Evolutionary conservation across 768 basidiomycete species (phyloP).

Genomic region (Calocera viscosa): DNA sequence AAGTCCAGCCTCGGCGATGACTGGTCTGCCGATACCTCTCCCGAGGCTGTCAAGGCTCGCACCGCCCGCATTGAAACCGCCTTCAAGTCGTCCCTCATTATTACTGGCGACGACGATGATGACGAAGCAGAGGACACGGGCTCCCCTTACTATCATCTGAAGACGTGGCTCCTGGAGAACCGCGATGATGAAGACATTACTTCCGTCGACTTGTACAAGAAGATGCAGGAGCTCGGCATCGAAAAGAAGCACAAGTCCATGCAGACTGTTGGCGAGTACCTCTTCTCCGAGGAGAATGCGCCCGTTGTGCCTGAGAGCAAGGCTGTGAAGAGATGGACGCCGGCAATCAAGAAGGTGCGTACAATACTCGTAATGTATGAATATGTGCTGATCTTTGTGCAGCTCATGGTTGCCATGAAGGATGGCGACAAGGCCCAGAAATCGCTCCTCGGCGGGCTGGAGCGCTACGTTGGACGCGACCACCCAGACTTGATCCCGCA

Average conservation of each 20-base stretch:
- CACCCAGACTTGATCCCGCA: slow-evolving; percentile 56
- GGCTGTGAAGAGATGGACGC: slow-evolving; percentile 37
- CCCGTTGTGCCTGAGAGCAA: slow-evolving; percentile 41
- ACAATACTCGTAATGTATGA: neutral
- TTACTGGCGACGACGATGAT: slow-evolving; percentile 59
- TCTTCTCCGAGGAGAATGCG: slow-evolving; percentile 66
- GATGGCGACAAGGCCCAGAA: slow-evolving; percentile 89
- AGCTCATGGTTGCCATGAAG: slow-evolving; percentile 52
- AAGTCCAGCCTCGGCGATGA: slow-evolving; percentile 54
- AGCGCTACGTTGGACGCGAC: slow-evolving; percentile 65
- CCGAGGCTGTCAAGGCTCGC: slow-evolving; percentile 76
- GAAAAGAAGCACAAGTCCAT: slow-evolving; percentile 91
- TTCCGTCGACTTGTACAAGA: slow-evolving; percentile 65
- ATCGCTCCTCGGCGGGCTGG: slow-evolving; percentile 81
- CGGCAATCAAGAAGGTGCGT: slow-evolving; percentile 66
- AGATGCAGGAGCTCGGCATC: slow-evolving; percentile 80
- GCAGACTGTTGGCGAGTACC: slow-evolving; percentile 64
- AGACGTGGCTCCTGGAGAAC: slow-evolving; percentile 73
- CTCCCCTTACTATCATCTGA: slow-evolving; percentile 74
- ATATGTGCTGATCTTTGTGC: slow-evolving; percentile 12
- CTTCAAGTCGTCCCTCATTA: slow-evolving; percentile 36
- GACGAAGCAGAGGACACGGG: slow-evolving; percentile 70
- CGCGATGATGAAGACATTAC: slow-evolving; percentile 37
- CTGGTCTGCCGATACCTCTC: slow-evolving; percentile 87
- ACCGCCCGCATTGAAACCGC: slow-evolving; percentile 51